These are phyloP conservation scores for Byssothecium circinans DNA, from an alignment of 2,329 filamentous ascomycete genomes.

Conservation along the genomic window DNA sequence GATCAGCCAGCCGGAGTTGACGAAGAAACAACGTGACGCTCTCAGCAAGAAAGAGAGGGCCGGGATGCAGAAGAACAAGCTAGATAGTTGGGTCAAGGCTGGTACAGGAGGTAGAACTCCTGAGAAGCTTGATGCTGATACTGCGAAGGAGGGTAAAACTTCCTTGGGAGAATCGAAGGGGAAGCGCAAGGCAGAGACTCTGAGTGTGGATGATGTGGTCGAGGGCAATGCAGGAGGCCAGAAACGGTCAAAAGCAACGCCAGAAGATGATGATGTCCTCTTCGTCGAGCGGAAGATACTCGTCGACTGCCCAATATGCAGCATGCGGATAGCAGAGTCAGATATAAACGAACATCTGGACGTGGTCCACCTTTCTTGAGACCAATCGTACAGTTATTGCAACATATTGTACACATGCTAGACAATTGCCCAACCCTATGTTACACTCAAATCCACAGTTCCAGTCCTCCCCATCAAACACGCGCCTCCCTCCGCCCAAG, in stretches of 20 bases:
- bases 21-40: conserved; percentile 45
- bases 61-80: conserved; percentile 49
- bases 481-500: conserved; percentile 1
- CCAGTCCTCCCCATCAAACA: not conserved
- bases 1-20: conserved; percentile 46
- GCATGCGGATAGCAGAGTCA: conserved; percentile 26
- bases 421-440: conserved; percentile 1
- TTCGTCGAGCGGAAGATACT: conserved; percentile 22
- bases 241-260: conserved; percentile 21
- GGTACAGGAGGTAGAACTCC: conserved; percentile 16
- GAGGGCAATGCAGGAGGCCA: conserved; percentile 10
- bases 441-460: conserved; percentile 12
- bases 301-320: conserved; percentile 47
- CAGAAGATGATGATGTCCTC: conserved; percentile 13
- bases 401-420: not conserved
- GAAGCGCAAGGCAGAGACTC: conserved; percentile 14
- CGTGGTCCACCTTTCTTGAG: conserved; percentile 24
- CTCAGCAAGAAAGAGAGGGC: conserved; percentile 46
- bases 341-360: conserved; percentile 48
- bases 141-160: conserved; percentile 14
- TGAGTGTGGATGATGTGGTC: conserved; percentile 7
- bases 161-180: conserved; percentile 2
- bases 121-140: conserved; percentile 5
- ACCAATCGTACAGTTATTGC: not conserved
- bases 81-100: conserved; percentile 45